Base-by-base conservation (phyloP, 1,284 basidiomycete species). In the Leucoagaricus sp. region DNA sequence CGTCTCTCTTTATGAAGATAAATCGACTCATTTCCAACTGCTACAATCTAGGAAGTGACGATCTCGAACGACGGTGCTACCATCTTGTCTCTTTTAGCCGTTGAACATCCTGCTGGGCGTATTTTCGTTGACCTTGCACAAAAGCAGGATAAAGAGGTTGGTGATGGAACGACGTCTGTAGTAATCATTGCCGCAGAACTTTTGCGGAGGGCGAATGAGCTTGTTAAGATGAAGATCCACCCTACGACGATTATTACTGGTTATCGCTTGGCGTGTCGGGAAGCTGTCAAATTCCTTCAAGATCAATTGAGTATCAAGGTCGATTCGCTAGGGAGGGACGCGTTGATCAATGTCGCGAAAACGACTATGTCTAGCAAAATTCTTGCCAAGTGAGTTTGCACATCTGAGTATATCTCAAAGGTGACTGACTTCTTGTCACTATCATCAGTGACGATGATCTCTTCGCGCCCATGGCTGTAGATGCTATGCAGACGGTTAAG, bases 61-160 rank as follows among this genome's bases (percentile, higher is more conserved):
- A 99, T 99, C 72, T 98, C 96, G 57, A 99, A 99, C 75, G 97
- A 99, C 76, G 97, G 97, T 50, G 97, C 97, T 23, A 99, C 97
- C 29, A 99, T 99, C 65, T 86, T 99, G 42, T 89, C 93, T 33
- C 82, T 99, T 21, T 80, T 98, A 45, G 88, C 94, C 42, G 95
- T 98, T 46, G 89, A 96, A 64, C 94, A 98, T 70, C 95, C 96
- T 42, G 94, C 96, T 5, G 95, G 93, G 31, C 88, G 94, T 60
- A 96, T 99, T 61, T 93, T 99, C 63, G 96, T 99, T 52, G 96
- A 98, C 73, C 88, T 99, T 44, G 96, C 97, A 1, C 95, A 98
- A 76, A 98, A 99, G 72, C 96, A 99, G 75, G 97, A 99, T 75
- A 98, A 96, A 73, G 97, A 99, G 77, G 97, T 99, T 29, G 97